Conservation (phyloP, 2,329 filamentous ascomycete genomes). For the Nemania sp. region DNA sequence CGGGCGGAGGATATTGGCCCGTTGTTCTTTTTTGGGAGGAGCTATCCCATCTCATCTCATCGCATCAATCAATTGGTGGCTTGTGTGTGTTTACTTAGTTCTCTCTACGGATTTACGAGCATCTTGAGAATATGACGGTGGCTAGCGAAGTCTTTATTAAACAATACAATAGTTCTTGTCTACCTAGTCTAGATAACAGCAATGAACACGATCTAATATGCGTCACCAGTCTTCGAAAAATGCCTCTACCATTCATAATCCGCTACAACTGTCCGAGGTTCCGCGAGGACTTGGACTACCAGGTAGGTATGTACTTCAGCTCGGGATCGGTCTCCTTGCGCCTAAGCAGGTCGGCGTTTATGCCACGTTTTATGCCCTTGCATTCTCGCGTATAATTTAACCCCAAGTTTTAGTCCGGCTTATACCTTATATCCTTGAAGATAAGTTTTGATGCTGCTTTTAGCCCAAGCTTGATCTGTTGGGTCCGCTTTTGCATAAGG, state of each 20-base stretch:
- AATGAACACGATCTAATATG: background rate
- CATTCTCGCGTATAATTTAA: background rate
- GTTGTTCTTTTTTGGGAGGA: conserved; percentile 16
- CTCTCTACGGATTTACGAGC: conserved; percentile 20
- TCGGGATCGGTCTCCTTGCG: background rate
- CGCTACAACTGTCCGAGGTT: background rate
- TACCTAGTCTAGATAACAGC: conserved; percentile 3
- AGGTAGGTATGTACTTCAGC: background rate
- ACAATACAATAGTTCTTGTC: background rate
- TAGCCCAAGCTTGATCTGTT: background rate
- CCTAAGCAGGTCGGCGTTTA: background rate
- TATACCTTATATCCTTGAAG: too few species aligned
- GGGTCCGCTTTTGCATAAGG: background rate
- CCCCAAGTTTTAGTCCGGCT: background rate
- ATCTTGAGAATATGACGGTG: conserved; percentile 28
- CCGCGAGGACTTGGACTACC: background rate
- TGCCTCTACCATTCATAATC: background rate
- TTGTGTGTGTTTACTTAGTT: conserved; percentile 11
- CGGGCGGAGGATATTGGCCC: conserved; percentile 22
- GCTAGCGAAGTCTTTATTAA: conserved; percentile 5
- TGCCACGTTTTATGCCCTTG: background rate
- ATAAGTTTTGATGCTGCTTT: background rate
- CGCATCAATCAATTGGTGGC: conserved; percentile 12
- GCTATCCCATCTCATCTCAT: conserved; percentile 7
- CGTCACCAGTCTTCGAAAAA: background rate